Percentiles rank a stretch among this genome's conserved stretches.
These are phyloP conservation scores for Acanthamoeba sp. DNA, from an alignment of 208 protist species.

Conservation along the genomic window DNA sequence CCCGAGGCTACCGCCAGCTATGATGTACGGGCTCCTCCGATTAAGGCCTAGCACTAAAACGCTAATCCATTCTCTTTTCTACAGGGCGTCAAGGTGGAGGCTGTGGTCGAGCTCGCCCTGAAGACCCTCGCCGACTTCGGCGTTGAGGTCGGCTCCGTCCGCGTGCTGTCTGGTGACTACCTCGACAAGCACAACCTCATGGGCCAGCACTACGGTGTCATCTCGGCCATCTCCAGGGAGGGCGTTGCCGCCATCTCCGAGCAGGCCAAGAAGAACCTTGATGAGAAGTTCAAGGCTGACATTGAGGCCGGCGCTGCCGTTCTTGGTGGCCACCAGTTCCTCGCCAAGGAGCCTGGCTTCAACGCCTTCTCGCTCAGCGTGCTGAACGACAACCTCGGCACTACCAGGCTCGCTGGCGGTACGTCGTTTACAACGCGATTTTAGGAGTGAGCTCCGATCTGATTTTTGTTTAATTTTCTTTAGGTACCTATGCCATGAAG, in stretches of 20 bases:
- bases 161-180: conserved; percentile 70
- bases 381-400: conserved; percentile 77
- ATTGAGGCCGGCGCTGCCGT: conserved; percentile 68
- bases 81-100: conserved; percentile 66
- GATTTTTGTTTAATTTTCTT: background rate
- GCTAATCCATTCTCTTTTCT: background rate
- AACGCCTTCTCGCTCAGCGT: conserved; percentile 75
- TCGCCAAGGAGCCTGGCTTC: conserved; percentile 61
- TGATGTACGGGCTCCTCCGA: background rate
- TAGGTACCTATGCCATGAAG: conserved; percentile 69
- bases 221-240: conserved; percentile 70
- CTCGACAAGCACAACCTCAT: conserved; percentile 74
- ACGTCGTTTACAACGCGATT: background rate
- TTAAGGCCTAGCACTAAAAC: too few relatives aligned
- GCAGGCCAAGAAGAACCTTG: conserved; percentile 72
- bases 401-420: conserved; percentile 74
- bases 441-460: too few relatives aligned
- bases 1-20: conserved; percentile 72
- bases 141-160: conserved; percentile 69
- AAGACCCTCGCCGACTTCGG: conserved; percentile 73
- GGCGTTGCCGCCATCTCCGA: conserved; percentile 64
- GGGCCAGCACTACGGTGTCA: conserved; percentile 76
- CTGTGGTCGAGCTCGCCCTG: conserved; percentile 71
- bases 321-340: conserved; percentile 74
- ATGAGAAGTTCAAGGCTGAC: conserved; percentile 75